These are phyloP conservation scores for Apiotrichum mycotoxinovorans DNA, from an alignment of 1,284 basidiomycete genomes.

Conservation along the genomic window DNA sequence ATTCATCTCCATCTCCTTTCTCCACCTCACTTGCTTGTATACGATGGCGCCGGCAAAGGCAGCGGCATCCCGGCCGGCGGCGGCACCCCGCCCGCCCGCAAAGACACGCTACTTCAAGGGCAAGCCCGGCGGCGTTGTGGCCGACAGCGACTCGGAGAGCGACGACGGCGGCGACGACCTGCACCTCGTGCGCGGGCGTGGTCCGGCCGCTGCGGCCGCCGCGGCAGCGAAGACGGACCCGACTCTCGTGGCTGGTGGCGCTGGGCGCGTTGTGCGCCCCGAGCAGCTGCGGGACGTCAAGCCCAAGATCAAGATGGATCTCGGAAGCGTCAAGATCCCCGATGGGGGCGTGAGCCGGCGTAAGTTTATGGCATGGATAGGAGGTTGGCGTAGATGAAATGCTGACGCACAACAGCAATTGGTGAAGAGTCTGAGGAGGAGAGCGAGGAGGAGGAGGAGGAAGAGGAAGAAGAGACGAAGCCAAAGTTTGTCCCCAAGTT, in stretches of 20 bases:
- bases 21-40: no score
- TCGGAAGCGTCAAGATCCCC: conserved; percentile 42
- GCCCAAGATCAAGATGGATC: conserved; percentile 32
- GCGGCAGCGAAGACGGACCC: conserved; percentile 18
- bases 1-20: neutral
- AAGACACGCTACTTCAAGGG: conserved; percentile 46
- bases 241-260: conserved; percentile 45
- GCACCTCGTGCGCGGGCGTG: conserved; percentile 5
- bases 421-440: conserved; percentile 25
- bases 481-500: conserved; percentile 21
- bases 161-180: conserved; percentile 29
- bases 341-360: conserved; percentile 33
- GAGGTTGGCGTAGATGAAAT: neutral
- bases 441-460: conserved; percentile 34
- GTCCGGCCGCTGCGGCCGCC: conserved; percentile 1
- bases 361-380: conserved; percentile 7
- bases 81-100: conserved; percentile 10
- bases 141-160: conserved; percentile 27
- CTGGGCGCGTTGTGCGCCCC: conserved; percentile 39
- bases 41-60: neutral
- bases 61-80: conserved; percentile 4
- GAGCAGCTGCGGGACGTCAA: conserved; percentile 14
- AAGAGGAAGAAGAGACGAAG: conserved; percentile 35
- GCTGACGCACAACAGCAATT: conserved; percentile 11
- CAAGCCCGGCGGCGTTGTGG: conserved; percentile 37